Evolutionary conservation across 1,139 yeast species (phyloP).

Genomic region (Wickerhamiella pararugosa): DNA sequence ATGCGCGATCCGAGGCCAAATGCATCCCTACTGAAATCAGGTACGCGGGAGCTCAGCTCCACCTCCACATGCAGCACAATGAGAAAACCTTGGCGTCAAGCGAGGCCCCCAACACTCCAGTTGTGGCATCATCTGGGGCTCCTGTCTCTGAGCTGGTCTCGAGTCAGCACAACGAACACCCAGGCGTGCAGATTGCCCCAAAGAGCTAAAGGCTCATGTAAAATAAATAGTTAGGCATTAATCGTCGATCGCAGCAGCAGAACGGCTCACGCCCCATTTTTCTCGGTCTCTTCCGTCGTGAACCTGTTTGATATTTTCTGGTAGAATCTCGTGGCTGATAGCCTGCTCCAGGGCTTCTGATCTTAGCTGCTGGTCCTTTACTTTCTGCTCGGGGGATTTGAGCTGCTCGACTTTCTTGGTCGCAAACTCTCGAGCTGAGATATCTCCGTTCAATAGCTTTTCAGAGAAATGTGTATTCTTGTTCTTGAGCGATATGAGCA

Average conservation of each 20-base stretch:
- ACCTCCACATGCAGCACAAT: not conserved
- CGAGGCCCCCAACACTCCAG: too few relatives aligned
- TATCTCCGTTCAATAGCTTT: slow-evolving; percentile 18
- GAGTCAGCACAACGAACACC: not conserved
- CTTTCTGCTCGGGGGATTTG: slow-evolving; percentile 19
- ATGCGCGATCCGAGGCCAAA: not conserved
- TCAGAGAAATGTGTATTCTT: slow-evolving; percentile 18
- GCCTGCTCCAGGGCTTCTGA: slow-evolving; percentile 20
- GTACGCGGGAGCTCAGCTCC: slow-evolving; percentile 4
- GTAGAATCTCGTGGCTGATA: slow-evolving; percentile 19
- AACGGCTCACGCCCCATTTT: slow-evolving; percentile 34
- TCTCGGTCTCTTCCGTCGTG: slow-evolving; percentile 29
- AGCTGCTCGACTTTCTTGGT: slow-evolving; percentile 18
- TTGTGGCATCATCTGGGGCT: too few relatives aligned
- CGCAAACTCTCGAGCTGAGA: slow-evolving; percentile 17
- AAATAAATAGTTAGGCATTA: slow-evolving; percentile 11
- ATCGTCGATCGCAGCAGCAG: slow-evolving; percentile 34
- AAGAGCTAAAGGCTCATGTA: not conserved
- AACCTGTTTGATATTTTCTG: slow-evolving; percentile 19
- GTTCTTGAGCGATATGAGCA: slow-evolving; percentile 18
- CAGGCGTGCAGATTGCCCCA: not conserved
- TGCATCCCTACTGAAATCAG: not conserved
- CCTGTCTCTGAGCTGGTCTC: too few relatives aligned
- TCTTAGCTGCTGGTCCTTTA: slow-evolving; percentile 18
- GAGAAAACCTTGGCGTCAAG: not conserved